Base-by-base conservation (phyloP, 306 rosid species). In the Lablab purpureus region DNA sequence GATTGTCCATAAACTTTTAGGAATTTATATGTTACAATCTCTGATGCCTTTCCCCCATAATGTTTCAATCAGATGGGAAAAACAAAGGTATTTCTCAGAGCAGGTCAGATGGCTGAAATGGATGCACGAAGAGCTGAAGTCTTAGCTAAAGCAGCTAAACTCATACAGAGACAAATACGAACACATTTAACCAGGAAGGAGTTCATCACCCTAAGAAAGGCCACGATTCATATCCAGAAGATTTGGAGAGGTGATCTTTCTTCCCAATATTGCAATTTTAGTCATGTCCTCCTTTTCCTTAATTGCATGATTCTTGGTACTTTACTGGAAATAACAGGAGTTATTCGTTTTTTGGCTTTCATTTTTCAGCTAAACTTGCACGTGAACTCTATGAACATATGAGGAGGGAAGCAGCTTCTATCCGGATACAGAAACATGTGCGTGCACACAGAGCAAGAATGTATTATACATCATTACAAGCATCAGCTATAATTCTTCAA, bases 71-170 rank as follows among this genome's bases (percentile, higher is more conserved):
- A 93, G 97, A 93, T 93, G 84, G 97, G 97, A 6, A 93, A 90
- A 77, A 49, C 97, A 72, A 93, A 93, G 80, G 96, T 93, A 23
- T 93, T 93, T 80, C 92, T 93, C 47, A 84, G 97, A 87, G 97
- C 97, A 76, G 97, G 97, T 60, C 97, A 93, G 85, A 93, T 93
- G 97, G 97, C 97, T 34, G 97, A 93, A 84, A 67, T 93, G 77
- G 97, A 93, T 79, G 94, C 97, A 2, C 84, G 96, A 56, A 83
- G 97, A 85, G 89, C 97, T 7, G 96, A 93, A 84, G 77, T 93
- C 28, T 87, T 93, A 80, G 97, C 94, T 58, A 89, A 66, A 82
- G 96, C 97, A 17, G 92, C 93, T 21, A 87, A 85, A 81, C 82
- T 40, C 67, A 87, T 93, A 70, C 97, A 93, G 74, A 87, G 97